These are phyloP conservation scores for Chaetomium fimeti DNA, from an alignment of 495 filamentous ascomycete species.

Conservation along the genomic window DNA sequence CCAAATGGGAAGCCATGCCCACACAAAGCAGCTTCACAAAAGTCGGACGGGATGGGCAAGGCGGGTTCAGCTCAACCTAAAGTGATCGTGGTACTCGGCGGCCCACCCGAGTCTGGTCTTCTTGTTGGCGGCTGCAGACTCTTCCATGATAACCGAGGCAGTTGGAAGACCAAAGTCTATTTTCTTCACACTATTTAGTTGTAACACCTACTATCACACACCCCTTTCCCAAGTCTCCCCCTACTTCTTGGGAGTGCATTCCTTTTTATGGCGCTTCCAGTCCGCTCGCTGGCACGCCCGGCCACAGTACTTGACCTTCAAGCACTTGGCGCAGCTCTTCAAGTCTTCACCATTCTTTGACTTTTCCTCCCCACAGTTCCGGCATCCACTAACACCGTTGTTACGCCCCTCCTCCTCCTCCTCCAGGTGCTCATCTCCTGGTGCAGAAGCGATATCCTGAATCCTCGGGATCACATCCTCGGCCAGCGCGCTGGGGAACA, in stretches of 20 bases:
- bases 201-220: neutral
- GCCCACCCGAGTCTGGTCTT: too few species aligned
- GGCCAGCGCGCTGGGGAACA: conserved; percentile 10
- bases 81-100: too few species aligned
- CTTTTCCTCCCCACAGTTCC: neutral
- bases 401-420: neutral
- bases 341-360: conserved; percentile 17
- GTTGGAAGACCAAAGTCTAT: too few species aligned
- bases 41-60: too few species aligned
- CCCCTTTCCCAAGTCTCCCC: too few species aligned
- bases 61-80: too few species aligned
- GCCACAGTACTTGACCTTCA: conserved; percentile 29
- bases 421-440: neutral
- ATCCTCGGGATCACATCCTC: neutral
- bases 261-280: conserved; percentile 34
- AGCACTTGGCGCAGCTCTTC: conserved; percentile 27
- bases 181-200: too few species aligned
- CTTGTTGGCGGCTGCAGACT: too few species aligned
- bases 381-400: neutral
- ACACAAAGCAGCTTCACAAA: neutral
- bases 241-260: conserved; percentile 14
- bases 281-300: conserved; percentile 27
- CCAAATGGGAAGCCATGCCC: neutral
- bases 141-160: too few species aligned
- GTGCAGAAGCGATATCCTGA: neutral